Base-by-base conservation (phyloP, 192 early-diverging fungal genomes). In the Globomyces pollinis-pini region DNA sequence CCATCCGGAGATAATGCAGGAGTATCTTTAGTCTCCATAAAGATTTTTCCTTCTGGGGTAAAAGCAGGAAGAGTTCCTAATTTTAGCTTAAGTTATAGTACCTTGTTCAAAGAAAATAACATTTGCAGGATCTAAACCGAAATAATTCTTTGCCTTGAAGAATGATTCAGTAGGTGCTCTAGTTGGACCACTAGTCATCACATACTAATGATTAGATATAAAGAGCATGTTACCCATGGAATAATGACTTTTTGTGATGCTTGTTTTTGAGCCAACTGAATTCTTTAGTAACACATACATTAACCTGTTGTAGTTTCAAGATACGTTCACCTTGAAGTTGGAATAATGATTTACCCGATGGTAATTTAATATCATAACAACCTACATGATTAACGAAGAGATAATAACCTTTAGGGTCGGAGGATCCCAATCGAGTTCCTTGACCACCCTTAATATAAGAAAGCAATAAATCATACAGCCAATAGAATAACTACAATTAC, bases 121-220 rank as follows among this genome's bases (percentile, higher is more conserved):
- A 65, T 99, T 93, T 39, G 86, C 76, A 28, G 67, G 57, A 35
- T 83, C 69, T 33, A 99, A 71, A 21, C 96, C 96, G 85, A 96
- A 99, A 76, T 80, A 97, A 49, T 81, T 70, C 67, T 90, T 50
- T 38, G 88, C 66, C 49, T 80, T 75, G 73, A 99, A 99, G 69
- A 82, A 89, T 11, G 65, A 52, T 38, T 81, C 79, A 12, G 94
- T 95, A 15, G 90, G 84, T 0, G 51, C 69, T 47, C 86, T 78
- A 18, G 96, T 99, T 15, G 96, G 96, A 6, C 89, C 94, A 36
- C 90, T 93, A 42, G 92, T 94, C 96, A 99, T 99, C 63, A 99
- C 84, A 68, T 94, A 94, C 94, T n/a, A n/a, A n/a, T n/a, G n/a
- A n/a, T n/a, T n/a, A n/a, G n/a, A n/a, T n/a, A n/a, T n/a, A n/a